phyloP scores from a whole-genome alignment of 2,329 filamentous ascomycete genomes.

The Arthroderma uncinatum region DNA sequence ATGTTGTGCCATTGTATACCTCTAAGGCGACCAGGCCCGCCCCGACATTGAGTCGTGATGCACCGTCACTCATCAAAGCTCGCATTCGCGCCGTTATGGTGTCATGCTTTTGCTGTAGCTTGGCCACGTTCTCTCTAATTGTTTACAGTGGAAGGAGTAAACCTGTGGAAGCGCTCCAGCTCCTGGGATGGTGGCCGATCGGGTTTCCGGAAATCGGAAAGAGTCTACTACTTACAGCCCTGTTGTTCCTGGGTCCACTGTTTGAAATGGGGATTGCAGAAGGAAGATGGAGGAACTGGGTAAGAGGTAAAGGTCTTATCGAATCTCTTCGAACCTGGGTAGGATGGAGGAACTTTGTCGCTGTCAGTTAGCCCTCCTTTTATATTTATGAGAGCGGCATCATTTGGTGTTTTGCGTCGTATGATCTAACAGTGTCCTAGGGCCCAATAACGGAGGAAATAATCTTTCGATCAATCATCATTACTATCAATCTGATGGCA shows the following conservation, averaged over 20 bases:
- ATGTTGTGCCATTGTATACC: constrained; percentile 84
- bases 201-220: constrained; percentile 53
- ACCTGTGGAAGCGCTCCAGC: constrained; percentile 48
- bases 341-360: constrained; percentile 75
- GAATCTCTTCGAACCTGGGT: constrained; percentile 61
- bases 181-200: constrained; percentile 73
- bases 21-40: constrained; percentile 70
- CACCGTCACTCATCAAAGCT: constrained; percentile 76
- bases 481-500: constrained; percentile 70
- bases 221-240: constrained; percentile 57
- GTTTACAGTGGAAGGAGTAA: constrained; percentile 42
- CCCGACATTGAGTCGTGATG: constrained; percentile 67
- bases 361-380: constrained; percentile 45
- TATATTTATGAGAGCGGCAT: not conserved
- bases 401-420: not conserved
- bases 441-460: constrained; percentile 87
- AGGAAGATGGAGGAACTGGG: constrained; percentile 55
- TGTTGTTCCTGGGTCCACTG: constrained; percentile 74
- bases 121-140: constrained; percentile 57
- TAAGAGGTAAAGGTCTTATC: constrained; percentile 45
- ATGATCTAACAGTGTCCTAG: constrained; percentile 29
- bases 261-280: constrained; percentile 70
- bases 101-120: constrained; percentile 59
- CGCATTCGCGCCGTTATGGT: constrained; percentile 69
- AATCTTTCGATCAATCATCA: constrained; percentile 77